Percentiles rank a stretch among this genome's conserved stretches.
Conservation (phyloP, 768 basidiomycete genomes). For the Naganishia onofrii region DNA sequence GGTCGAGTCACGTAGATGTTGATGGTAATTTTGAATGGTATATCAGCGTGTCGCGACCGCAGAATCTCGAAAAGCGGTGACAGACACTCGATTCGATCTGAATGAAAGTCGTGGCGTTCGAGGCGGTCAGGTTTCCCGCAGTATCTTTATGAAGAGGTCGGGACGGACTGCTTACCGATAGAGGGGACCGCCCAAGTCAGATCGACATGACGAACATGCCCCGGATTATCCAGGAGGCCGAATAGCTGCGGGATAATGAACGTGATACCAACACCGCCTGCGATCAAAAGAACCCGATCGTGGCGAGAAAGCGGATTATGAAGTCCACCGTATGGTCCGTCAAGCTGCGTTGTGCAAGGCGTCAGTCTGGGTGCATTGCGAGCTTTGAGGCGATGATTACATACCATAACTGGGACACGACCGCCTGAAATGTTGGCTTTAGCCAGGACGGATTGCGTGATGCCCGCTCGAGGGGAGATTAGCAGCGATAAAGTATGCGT, state of each 20-base stretch:
- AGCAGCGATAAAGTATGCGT: conserved; percentile 11
- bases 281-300: conserved; percentile 2
- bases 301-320: conserved; percentile 10
- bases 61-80: neutral
- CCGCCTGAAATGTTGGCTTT: conserved; percentile 1
- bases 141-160: neutral
- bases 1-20: conserved; percentile 19
- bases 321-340: conserved; percentile 10
- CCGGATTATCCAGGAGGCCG: conserved; percentile 2
- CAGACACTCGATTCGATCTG: conserved; percentile 23
- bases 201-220: conserved; percentile 8
- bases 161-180: conserved; percentile 2
- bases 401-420: conserved; percentile 17
- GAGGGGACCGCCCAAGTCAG: conserved; percentile 15
- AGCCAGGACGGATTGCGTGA: conserved; percentile 3
- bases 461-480: conserved; percentile 8
- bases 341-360: neutral
- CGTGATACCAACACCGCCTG: conserved; percentile 23
- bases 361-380: neutral
- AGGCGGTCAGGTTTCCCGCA: neutral
- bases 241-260: conserved; percentile 5
- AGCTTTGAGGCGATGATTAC: too few species aligned
- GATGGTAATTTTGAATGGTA: conserved; percentile 10
- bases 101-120: neutral
- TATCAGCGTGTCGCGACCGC: neutral